Base-by-base conservation (phyloP, 768 basidiomycete genomes). In the Termitomyces sp. region DNA sequence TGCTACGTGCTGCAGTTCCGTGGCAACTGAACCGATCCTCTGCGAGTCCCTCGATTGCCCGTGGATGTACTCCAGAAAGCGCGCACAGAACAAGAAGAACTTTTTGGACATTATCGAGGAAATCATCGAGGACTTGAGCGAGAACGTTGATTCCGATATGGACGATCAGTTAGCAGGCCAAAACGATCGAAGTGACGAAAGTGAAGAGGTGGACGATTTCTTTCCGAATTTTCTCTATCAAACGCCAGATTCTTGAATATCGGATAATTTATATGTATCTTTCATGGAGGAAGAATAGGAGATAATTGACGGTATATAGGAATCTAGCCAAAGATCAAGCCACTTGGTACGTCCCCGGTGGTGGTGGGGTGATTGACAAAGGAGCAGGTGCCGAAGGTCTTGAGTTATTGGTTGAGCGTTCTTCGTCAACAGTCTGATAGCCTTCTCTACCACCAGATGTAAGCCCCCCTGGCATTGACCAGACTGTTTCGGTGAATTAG, bases 41-140 rank as follows among this genome's bases (percentile, higher is more conserved):
- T 98, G 95, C 71, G 85, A 89, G 64, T 92, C 91, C 8, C 73
- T 91, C 45, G 94, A 97, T 66, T 98, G 95, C 67, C 82, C 87
- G 0, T 89, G 91, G 84, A 69, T 94, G 34, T 97, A 84, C 62
- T 81, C 86, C 31, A 77, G 92, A 35, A 82, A 80, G 59, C 86
- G 83, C 62, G 75, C 79, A 5, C 84, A 87, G 49, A 67, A 67
- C 25, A 73, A 72, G 53, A 62, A 73, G 44, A 73, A 74, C 35
- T 70, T 74, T 53, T 60, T 76, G 27, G 68, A 65, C 14, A 61
- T 69, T n/a, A 66, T 76, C 37, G 54, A 68, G 46, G 70, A 72
- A 35, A 53, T 76, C 17, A 60, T 71, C 17, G 66, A 73, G 40
- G 75, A 75, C 38, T 57, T 81, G 49, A 71, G 74, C 43, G 56